Conservation (phyloP, 176 grass and related monocot genomes). For the Triticum aestivum region DNA sequence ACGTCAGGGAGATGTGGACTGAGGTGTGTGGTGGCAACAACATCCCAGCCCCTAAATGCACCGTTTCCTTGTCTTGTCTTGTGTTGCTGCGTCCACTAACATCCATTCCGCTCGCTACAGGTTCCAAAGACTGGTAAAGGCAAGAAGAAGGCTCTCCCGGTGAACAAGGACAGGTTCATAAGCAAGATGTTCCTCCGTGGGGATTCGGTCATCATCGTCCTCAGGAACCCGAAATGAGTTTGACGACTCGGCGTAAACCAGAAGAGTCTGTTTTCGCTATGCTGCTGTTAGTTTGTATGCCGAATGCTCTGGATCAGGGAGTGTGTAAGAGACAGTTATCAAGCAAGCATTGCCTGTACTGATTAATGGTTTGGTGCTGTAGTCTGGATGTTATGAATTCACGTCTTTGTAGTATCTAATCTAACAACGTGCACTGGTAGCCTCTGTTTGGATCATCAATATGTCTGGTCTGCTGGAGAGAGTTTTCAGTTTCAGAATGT, state of each 20-base stretch:
- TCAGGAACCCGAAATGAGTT: conserved; percentile 66
- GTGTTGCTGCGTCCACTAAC: neutral
- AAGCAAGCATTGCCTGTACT: conserved; percentile 3
- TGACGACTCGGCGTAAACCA: too few relatives aligned
- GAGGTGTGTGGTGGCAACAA: conserved; percentile 43
- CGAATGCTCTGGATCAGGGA: neutral
- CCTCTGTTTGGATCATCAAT: conserved; percentile 9
- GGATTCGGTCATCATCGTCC: conserved; percentile 82
- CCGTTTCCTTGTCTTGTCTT: neutral
- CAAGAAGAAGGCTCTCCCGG: conserved; percentile 91
- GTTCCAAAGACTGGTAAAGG: conserved; percentile 82
- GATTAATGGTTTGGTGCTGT: conserved; percentile 8
- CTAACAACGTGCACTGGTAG: conserved; percentile 5
- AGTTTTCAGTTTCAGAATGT: too few relatives aligned
- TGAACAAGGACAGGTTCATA: conserved; percentile 91
- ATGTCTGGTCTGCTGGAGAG: neutral
- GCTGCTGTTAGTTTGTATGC: neutral
- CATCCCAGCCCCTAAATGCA: neutral
- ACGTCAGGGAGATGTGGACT: conserved; percentile 93
- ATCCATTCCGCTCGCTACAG: conserved; percentile 8
- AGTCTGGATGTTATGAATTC: conserved; percentile 16
- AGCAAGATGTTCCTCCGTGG: conserved; percentile 94
- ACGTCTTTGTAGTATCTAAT: neutral
- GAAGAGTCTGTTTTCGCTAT: too few relatives aligned
- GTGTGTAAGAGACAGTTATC: neutral